Evolutionary conservation across 192 early-diverging fungal genomes (phyloP).

Genomic region (Coemansia sp.): DNA sequence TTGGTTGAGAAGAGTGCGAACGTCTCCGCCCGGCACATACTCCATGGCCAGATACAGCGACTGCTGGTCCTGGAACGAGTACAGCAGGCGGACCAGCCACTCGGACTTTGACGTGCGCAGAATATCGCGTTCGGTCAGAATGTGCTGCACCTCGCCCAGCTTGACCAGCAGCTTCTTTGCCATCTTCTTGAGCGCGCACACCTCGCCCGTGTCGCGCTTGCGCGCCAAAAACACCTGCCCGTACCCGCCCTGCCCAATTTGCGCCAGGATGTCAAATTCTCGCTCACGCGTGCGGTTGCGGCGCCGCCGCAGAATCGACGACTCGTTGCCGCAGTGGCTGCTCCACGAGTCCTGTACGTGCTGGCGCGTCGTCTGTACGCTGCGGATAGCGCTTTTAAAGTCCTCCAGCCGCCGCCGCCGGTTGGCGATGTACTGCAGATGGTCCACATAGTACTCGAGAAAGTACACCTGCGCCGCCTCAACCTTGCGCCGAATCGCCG

Average conservation of each 20-base stretch:
- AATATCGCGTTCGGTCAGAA: constrained; percentile 73
- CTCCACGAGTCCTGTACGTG: constrained; percentile 44
- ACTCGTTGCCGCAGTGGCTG: constrained; percentile 53
- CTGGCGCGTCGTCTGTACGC: constrained; percentile 31
- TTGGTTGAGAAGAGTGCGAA: constrained; percentile 72
- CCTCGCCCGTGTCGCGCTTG: constrained; percentile 65
- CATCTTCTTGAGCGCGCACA: constrained; percentile 77
- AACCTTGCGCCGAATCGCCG: constrained; percentile 38
- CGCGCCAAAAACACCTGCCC: constrained; percentile 72
- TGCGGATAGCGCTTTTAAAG: constrained; percentile 53
- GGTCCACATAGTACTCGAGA: constrained; percentile 78
- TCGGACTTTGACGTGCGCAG: constrained; percentile 59
- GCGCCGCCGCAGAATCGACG: constrained; percentile 58
- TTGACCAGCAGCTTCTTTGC: constrained; percentile 59
- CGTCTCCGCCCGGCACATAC: constrained; percentile 65
- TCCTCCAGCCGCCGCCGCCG: constrained; percentile 55
- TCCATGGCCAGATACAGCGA: constrained; percentile 73
- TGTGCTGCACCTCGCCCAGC: constrained; percentile 69
- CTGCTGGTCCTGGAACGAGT: constrained; percentile 79
- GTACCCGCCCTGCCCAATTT: constrained; percentile 78
- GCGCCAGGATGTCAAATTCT: constrained; percentile 65
- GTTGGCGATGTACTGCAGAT: constrained; percentile 72
- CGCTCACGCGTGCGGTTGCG: constrained; percentile 62
- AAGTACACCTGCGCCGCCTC: constrained; percentile 60
- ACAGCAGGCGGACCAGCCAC: constrained; percentile 89